phyloP scores from a whole-genome alignment of 75 land plant genomes.

The Pinus taeda region DNA sequence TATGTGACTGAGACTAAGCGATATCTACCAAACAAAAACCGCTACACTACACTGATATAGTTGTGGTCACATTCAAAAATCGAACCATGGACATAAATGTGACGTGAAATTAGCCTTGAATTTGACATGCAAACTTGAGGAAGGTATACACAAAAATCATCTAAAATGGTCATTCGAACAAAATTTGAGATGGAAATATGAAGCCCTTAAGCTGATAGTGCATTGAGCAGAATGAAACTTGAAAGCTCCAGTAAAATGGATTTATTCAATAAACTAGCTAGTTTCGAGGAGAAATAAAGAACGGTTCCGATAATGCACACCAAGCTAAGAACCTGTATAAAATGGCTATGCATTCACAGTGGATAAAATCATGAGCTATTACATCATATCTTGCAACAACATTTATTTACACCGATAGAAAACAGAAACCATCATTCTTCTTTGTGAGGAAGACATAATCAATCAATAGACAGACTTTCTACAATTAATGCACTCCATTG shows the following conservation, averaged over 20 bases:
- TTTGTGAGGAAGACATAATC: neutral
- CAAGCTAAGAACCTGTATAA: neutral
- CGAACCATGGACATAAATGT: too few species aligned
- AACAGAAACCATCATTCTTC: neutral
- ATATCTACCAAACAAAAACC: too few species aligned
- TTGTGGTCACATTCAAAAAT: too few species aligned
- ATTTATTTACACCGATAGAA: neutral
- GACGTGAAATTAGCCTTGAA: neutral
- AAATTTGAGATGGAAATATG: neutral
- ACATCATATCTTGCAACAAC: too few species aligned
- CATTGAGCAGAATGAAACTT: neutral
- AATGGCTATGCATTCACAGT: neutral
- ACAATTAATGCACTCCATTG: too few species aligned
- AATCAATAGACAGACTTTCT: neutral
- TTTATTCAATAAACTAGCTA: neutral
- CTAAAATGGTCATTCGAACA: neutral
- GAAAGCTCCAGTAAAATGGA: neutral
- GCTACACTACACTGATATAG: neutral
- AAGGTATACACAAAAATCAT: neutral
- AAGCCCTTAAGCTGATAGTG: neutral
- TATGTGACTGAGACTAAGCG: too few species aligned
- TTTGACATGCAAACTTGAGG: neutral
- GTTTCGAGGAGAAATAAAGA: neutral
- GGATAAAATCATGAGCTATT: too few species aligned
- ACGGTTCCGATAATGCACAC: neutral